A percentile compares a stretch with the other conserved stretches of the same genome.
phyloP scores from a whole-genome alignment of 2,329 filamentous ascomycete genomes.

The Penicillium psychrosexuale region DNA sequence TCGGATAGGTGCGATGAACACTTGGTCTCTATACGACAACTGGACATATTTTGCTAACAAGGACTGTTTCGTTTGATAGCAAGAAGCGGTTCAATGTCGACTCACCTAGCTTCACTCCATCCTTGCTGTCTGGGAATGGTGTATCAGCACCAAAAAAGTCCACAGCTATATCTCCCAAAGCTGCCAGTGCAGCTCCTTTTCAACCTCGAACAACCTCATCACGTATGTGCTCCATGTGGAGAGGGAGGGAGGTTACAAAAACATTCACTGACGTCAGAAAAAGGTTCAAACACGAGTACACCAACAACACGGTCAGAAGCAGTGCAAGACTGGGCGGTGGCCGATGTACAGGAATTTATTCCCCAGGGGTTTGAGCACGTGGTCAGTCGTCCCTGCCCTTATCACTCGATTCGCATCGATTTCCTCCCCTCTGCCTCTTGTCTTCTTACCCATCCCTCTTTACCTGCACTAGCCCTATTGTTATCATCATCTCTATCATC shows the following conservation, averaged over 20 bases:
- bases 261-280: slow-evolving; percentile 22
- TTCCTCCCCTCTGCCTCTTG: background rate
- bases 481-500: background rate
- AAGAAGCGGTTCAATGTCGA: slow-evolving; percentile 88
- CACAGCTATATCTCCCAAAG: slow-evolving; percentile 76
- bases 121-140: slow-evolving; percentile 41
- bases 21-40: background rate
- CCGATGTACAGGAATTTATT: slow-evolving; percentile 50
- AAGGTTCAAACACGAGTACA: slow-evolving; percentile 43
- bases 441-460: background rate
- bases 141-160: slow-evolving; percentile 58
- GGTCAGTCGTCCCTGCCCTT: slow-evolving; percentile 35
- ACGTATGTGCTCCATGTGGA: slow-evolving; percentile 29
- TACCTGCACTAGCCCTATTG: background rate
- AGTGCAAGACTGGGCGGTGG: slow-evolving; percentile 44
- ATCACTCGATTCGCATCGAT: background rate
- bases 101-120: slow-evolving; percentile 89
- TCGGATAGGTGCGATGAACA: slow-evolving; percentile 36
- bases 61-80: slow-evolving; percentile 18
- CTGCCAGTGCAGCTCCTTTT: slow-evolving; percentile 73
- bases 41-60: slow-evolving; percentile 19
- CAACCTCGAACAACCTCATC: slow-evolving; percentile 43
- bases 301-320: slow-evolving; percentile 41
- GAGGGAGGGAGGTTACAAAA: background rate
- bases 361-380: slow-evolving; percentile 55